Conservation (phyloP, 1,284 basidiomycete genomes). For the Cutaneotrichosporon sp. region DNA sequence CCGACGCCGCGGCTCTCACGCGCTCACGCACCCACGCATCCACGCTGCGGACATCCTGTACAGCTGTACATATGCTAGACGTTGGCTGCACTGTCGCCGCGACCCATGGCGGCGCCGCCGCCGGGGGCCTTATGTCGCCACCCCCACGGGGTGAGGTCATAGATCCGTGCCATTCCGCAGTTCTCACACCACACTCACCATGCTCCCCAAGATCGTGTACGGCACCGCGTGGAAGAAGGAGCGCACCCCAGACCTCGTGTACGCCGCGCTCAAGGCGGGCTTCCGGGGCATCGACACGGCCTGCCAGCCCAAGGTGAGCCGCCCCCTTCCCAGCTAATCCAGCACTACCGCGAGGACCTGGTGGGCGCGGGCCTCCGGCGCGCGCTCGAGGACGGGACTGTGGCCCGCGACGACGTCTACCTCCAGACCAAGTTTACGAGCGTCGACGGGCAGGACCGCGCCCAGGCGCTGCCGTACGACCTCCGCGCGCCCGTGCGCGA, state of each 20-base stretch:
- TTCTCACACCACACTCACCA: background rate
- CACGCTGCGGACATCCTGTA: no score
- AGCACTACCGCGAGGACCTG: conserved; percentile 63
- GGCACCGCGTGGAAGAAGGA: conserved; percentile 78
- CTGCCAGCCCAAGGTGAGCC: conserved; percentile 64
- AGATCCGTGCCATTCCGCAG: background rate
- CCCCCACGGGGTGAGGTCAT: background rate
- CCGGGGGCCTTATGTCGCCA: no score
- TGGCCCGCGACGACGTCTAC: conserved; percentile 65
- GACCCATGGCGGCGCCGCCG: no score
- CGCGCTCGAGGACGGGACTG: conserved; percentile 59
- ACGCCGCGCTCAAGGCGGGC: conserved; percentile 69
- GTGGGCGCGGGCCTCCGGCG: conserved; percentile 69
- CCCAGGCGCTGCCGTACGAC: conserved; percentile 71
- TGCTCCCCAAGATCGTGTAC: conserved; percentile 61
- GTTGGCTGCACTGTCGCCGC: no score
- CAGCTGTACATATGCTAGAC: no score
- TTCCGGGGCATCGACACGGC: conserved; percentile 81
- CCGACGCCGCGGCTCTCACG: no score
- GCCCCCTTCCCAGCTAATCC: background rate
- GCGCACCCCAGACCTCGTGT: conserved; percentile 65
- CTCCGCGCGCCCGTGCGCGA: conserved; percentile 59
- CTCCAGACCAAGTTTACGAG: conserved; percentile 81
- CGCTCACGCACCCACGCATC: no score
- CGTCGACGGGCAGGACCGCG: conserved; percentile 67